Conservation (phyloP, 306 rosid genomes). For the Corylus heterophylla region DNA sequence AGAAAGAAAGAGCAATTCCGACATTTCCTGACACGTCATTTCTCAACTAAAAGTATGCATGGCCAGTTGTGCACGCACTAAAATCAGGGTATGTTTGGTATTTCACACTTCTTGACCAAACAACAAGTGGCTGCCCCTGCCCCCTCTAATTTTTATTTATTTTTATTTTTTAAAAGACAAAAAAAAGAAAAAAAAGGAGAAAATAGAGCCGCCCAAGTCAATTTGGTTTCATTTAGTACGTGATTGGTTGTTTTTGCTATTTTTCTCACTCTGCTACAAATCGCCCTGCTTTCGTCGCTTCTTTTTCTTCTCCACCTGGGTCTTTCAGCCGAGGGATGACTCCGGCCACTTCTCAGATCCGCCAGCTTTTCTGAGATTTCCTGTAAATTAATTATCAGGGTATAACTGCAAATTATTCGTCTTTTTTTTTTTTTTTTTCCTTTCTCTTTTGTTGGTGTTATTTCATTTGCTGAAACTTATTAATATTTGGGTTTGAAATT, state of each 20-base stretch:
- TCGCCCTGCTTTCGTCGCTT: neutral
- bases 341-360: conserved; percentile 29
- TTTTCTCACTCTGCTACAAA: neutral
- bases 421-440: too few species aligned
- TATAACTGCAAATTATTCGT: neutral
- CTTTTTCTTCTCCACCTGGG: neutral
- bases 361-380: conserved; percentile 7
- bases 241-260: neutral
- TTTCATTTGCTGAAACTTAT: neutral
- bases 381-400: conserved; percentile 6
- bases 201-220: conserved; percentile 19
- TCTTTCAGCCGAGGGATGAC: neutral
- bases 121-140: neutral
- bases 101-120: neutral
- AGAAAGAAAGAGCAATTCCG: conserved; percentile 22
- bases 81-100: conserved; percentile 20
- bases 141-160: too few species aligned
- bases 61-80: neutral
- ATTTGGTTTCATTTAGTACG: neutral
- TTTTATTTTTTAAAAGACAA: neutral
- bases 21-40: neutral
- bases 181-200: too few species aligned
- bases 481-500: too few species aligned
- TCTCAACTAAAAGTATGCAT: conserved; percentile 28
- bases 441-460: neutral